Evolutionary conservation across 2,329 filamentous ascomycete genomes (phyloP).

Genomic region (Plectosphaerella sp.): DNA sequence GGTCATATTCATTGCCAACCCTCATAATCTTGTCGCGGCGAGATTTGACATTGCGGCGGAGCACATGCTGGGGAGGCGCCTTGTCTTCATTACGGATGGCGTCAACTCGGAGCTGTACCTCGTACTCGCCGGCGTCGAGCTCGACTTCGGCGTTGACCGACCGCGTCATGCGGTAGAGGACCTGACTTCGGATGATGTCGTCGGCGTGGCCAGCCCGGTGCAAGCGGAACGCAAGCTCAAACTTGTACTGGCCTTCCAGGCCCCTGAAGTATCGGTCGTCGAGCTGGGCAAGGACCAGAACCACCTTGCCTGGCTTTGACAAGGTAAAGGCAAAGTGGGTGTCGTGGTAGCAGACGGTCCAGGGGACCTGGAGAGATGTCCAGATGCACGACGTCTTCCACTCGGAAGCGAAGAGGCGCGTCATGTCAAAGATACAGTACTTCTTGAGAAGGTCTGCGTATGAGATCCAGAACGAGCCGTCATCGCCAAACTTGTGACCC

Average conservation of each 20-base stretch:
- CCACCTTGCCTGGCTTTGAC: slow-evolving; percentile 42
- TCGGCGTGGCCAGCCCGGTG: slow-evolving; percentile 45
- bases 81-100: slow-evolving; percentile 53
- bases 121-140: slow-evolving; percentile 71
- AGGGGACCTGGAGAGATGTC: slow-evolving; percentile 50
- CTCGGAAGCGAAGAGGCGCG: slow-evolving; percentile 42
- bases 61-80: slow-evolving; percentile 58
- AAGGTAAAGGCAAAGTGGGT: slow-evolving; percentile 49
- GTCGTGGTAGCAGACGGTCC: slow-evolving; percentile 51
- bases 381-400: slow-evolving; percentile 46
- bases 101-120: slow-evolving; percentile 69
- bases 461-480: slow-evolving; percentile 51
- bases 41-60: slow-evolving; percentile 58
- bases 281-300: slow-evolving; percentile 53
- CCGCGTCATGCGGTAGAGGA: slow-evolving; percentile 59
- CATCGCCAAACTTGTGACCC: slow-evolving; percentile 63
- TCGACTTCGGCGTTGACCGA: slow-evolving; percentile 74
- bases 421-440: slow-evolving; percentile 39
- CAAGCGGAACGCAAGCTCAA: slow-evolving; percentile 49
- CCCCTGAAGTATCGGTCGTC: slow-evolving; percentile 55
- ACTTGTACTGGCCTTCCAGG: slow-evolving; percentile 51
- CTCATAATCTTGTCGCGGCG: slow-evolving; percentile 68
- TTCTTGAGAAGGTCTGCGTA: slow-evolving; percentile 39
- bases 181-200: slow-evolving; percentile 51
- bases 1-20: slow-evolving; percentile 66